Conservation (phyloP, 352 stramenopile genomes). For the Elongisporangium senticosum region DNA sequence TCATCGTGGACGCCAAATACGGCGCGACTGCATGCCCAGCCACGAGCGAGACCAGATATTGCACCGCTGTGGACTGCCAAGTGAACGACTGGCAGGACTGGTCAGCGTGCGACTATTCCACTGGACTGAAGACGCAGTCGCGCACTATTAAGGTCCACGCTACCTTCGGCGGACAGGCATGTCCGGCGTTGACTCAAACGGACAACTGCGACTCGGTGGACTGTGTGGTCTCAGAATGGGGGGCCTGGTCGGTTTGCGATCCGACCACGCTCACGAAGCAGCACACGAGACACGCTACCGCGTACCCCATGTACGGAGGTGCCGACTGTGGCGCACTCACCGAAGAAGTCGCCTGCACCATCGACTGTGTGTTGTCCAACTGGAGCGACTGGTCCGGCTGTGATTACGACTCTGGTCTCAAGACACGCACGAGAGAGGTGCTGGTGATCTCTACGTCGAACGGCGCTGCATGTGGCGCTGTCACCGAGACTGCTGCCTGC, state of each 20-base stretch:
- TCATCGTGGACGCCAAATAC: constrained; percentile 30
- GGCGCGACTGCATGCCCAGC: constrained; percentile 15
- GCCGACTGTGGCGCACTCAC: constrained; percentile 14
- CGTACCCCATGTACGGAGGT: constrained; percentile 28
- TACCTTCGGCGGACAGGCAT: constrained; percentile 24
- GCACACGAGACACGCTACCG: constrained; percentile 19
- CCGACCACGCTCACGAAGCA: constrained; percentile 21
- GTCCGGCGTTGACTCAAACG: constrained; percentile 15
- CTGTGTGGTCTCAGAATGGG: constrained; percentile 45
- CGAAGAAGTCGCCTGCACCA: constrained; percentile 23
- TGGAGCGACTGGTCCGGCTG: constrained; percentile 48
- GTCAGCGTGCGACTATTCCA: constrained; percentile 35
- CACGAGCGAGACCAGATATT: constrained; percentile 20
- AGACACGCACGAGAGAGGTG: constrained; percentile 34
- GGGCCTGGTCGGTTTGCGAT: constrained; percentile 41
- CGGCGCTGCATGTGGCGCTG: constrained; percentile 18
- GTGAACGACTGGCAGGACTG: constrained; percentile 40
- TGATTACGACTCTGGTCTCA: constrained; percentile 34
- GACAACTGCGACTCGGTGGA: constrained; percentile 26
- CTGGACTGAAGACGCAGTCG: constrained; percentile 34
- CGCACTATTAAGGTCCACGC: constrained; percentile 31
- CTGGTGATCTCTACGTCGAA: constrained; percentile 16
- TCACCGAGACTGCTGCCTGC: constrained; percentile 21
- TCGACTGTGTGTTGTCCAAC: constrained; percentile 41
- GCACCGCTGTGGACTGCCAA: constrained; percentile 33